phyloP scores from a whole-genome alignment of 1,139 yeast species.

The Yamadazyma siamensis region DNA sequence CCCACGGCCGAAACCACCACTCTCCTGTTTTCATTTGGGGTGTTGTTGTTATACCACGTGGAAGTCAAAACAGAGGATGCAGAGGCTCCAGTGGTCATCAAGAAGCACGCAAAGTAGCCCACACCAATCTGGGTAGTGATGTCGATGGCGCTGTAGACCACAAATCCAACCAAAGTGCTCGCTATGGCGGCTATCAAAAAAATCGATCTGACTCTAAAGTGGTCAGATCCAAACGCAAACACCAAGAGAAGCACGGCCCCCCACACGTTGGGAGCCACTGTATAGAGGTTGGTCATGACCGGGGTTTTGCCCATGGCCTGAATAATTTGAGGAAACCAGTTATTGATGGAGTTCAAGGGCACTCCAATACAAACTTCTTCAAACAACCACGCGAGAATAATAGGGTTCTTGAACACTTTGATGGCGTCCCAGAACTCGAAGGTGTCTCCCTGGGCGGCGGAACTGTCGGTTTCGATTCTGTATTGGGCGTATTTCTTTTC shows the following conservation, averaged over 20 bases:
- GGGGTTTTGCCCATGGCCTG: slow-evolving; percentile 25
- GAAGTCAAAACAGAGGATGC: slow-evolving; percentile 43
- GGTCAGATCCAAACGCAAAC: slow-evolving; percentile 23
- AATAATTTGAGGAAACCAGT: slow-evolving; percentile 42
- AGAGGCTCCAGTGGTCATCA: slow-evolving; percentile 30
- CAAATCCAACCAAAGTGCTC: slow-evolving; percentile 41
- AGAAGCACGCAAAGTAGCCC: slow-evolving; percentile 37
- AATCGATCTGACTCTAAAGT: slow-evolving; percentile 24
- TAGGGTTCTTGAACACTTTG: slow-evolving; percentile 27
- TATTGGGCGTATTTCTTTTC: slow-evolving; percentile 23
- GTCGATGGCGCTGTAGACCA: slow-evolving; percentile 44
- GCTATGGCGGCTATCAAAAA: slow-evolving; percentile 36
- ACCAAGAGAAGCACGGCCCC: slow-evolving; percentile 24
- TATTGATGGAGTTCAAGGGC: slow-evolving; percentile 45
- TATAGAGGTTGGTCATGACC: slow-evolving; percentile 25
- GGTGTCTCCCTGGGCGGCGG: slow-evolving; percentile 20
- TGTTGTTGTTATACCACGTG: slow-evolving; percentile 51
- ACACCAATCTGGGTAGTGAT: slow-evolving; percentile 32
- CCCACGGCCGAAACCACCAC: slow-evolving; percentile 28
- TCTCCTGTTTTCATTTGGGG: slow-evolving; percentile 40
- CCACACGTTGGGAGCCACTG: slow-evolving; percentile 31
- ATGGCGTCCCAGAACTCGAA: slow-evolving; percentile 23
- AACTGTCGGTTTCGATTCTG: slow-evolving; percentile 25
- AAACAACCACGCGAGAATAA: slow-evolving; percentile 26
- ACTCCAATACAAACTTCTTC: slow-evolving; percentile 46